These are phyloP conservation scores for Phalaenopsis aphrodite DNA, from an alignment of 106 monocot species.

Conservation along the genomic window DNA sequence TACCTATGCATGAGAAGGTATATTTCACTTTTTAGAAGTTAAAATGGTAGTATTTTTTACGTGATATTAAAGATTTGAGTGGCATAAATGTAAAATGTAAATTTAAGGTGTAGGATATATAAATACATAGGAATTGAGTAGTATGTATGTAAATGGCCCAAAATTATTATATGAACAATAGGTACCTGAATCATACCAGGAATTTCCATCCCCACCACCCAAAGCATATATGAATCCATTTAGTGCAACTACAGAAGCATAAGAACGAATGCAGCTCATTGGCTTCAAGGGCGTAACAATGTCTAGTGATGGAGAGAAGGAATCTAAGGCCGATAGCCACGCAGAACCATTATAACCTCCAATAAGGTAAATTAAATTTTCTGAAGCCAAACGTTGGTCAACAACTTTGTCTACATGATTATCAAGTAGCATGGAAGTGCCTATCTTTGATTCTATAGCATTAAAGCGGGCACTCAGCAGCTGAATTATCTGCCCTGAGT, in stretches of 20 bases:
- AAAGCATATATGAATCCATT: constrained; percentile 53
- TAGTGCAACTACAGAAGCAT: constrained; percentile 51
- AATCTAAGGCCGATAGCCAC: constrained; percentile 65
- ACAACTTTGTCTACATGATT: constrained; percentile 12
- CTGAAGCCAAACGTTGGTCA: constrained; percentile 23
- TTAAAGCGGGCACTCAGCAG: constrained; percentile 16
- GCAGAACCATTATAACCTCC: constrained; percentile 51
- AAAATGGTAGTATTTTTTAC: too few species aligned
- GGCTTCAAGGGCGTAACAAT: constrained; percentile 33
- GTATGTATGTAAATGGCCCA: too few species aligned
- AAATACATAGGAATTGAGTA: too few species aligned
- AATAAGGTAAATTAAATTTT: constrained; percentile 56
- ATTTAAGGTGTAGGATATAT: too few species aligned
- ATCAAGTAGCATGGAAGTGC: constrained; percentile 17
- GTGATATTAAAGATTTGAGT: too few species aligned
- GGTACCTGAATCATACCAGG: constrained; percentile 61
- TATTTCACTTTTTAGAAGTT: too few species aligned
- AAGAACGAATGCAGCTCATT: constrained; percentile 66
- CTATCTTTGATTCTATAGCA: constrained; percentile 25
- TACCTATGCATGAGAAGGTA: too few species aligned
- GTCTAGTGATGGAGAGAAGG: constrained; percentile 50
- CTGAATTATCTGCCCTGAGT: constrained; percentile 12
- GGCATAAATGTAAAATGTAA: too few species aligned
- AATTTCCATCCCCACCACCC: constrained; percentile 60
- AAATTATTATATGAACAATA: neutral